phyloP scores from a whole-genome alignment of 352 stramenopile genomes.

The Globisporangium recalcitrans region DNA sequence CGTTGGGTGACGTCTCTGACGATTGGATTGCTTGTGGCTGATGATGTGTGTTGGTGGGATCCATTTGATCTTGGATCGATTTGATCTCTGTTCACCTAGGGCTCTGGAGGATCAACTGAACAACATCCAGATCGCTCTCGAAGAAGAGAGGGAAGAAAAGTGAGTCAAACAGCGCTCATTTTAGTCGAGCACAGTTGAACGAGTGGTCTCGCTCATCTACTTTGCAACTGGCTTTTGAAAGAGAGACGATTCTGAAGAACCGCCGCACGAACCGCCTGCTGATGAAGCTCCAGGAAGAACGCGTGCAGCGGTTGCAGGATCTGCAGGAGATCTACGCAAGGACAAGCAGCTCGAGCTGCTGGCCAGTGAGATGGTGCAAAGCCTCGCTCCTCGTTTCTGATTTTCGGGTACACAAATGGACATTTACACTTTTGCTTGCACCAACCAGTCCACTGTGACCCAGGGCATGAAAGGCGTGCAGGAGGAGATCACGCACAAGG shows the following conservation, averaged over 20 bases:
- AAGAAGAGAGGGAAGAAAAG: constrained; percentile 74
- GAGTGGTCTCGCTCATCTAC: not conserved
- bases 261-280: constrained; percentile 59
- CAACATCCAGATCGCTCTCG: constrained; percentile 52
- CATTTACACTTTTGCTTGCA: no score
- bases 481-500: constrained; percentile 62
- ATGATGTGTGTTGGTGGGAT: not conserved
- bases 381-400: no score
- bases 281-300: constrained; percentile 67
- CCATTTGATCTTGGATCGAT: no score
- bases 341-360: constrained; percentile 67
- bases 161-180: constrained; percentile 11
- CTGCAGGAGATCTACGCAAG: constrained; percentile 77
- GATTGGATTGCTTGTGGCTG: no score
- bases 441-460: constrained; percentile 41
- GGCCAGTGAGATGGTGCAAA: constrained; percentile 44
- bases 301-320: constrained; percentile 73
- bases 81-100: constrained; percentile 21
- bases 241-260: constrained; percentile 69
- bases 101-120: constrained; percentile 60
- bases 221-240: constrained; percentile 11
- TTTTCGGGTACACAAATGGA: no score
- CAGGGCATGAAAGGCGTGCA: constrained; percentile 40
- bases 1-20: no score
- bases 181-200: no score